Base-by-base conservation (phyloP, 192 early-diverging fungal species). In the Coemansia sp. region DNA sequence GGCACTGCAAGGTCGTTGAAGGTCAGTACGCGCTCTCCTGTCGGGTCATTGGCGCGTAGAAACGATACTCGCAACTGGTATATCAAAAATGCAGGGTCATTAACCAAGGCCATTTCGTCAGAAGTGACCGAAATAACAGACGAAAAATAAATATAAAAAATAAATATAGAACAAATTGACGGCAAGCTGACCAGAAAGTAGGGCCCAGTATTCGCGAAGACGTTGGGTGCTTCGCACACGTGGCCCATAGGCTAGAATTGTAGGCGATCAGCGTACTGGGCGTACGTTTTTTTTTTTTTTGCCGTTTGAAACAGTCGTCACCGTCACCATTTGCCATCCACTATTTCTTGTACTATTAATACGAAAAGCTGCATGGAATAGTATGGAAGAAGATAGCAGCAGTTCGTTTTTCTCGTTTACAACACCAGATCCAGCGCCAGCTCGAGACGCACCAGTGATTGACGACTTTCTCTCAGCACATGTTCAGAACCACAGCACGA, bases 1-100 rank as follows among this genome's bases (percentile, higher is more conserved):
- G 76, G 72, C 31, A 74, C 55, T 16, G 74, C 73, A 64, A 64
- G 81, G 83, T 80, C 78, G 57, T 71, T 72, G 60, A 94, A 92
- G 3, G 89, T 87, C 69, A 94, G 86, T 49, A 94, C 81, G n/a
- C 91, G 90, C 66, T 89, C 89, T 3, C 87, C 91, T 5, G 84
- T 82, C 12, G 89, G 87, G 74, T 94, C 92, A 72, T 91, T 91
- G 15, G 91, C 78, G 20, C 88, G 87, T 49, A 94, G 73, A 73
- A 91, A 91, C 64, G 90, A 87, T 12, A 94, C 84, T n/a, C 92
- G 88, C 52, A 92, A 86, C 71, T 89, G 87, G 73, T 94, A 90
- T 65, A 94, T 87, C 27, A 94, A 80, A 77, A 89, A 94, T 6
- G 87, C 80, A 22, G 90, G 87, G 84, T 93, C 91, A 44, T 87